Conservation (phyloP, 2,329 filamentous ascomycete species). For the Aureobasidium sp. region DNA sequence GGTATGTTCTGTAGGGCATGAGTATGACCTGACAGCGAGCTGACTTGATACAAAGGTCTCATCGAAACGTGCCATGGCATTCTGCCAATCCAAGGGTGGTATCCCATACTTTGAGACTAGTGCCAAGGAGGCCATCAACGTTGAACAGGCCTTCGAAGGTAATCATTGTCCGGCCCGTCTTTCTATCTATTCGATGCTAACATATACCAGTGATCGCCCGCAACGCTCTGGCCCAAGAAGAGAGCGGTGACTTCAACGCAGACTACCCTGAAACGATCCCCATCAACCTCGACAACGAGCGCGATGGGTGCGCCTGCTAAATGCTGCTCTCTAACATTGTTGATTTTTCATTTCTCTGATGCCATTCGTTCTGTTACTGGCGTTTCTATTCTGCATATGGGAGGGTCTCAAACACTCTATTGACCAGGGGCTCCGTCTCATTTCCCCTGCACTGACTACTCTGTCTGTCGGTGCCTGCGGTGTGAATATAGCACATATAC, state of each 20-base stretch:
- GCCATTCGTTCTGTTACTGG: slow-evolving; percentile 15
- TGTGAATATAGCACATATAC: slow-evolving; percentile 19
- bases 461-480: slow-evolving; percentile 12
- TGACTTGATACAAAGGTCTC: slow-evolving; percentile 70
- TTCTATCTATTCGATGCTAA: background rate
- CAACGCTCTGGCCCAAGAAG: slow-evolving; percentile 95
- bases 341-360: background rate
- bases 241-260: slow-evolving; percentile 96
- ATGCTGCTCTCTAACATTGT: background rate
- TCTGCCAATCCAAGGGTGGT: slow-evolving; percentile 96
- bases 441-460: slow-evolving; percentile 9
- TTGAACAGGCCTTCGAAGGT: slow-evolving; percentile 85
- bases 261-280: slow-evolving; percentile 99
- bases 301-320: slow-evolving; percentile 92
- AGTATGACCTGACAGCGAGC: slow-evolving; percentile 27
- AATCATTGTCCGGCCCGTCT: slow-evolving; percentile 19
- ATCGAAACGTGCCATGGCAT: slow-evolving; percentile 95
- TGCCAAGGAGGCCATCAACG: slow-evolving; percentile 98
- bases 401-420: background rate
- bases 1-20: slow-evolving; percentile 52
- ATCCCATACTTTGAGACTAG: slow-evolving; percentile 99
- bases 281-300: slow-evolving; percentile 95
- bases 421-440: slow-evolving; percentile 2
- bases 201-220: slow-evolving; percentile 82
- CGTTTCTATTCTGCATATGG: slow-evolving; percentile 13